A percentile compares a stretch with the other conserved stretches of the same genome.
These are phyloP conservation scores for Carex cristatella DNA, from an alignment of 176 grass and related monocot species.

Conservation along the genomic window DNA sequence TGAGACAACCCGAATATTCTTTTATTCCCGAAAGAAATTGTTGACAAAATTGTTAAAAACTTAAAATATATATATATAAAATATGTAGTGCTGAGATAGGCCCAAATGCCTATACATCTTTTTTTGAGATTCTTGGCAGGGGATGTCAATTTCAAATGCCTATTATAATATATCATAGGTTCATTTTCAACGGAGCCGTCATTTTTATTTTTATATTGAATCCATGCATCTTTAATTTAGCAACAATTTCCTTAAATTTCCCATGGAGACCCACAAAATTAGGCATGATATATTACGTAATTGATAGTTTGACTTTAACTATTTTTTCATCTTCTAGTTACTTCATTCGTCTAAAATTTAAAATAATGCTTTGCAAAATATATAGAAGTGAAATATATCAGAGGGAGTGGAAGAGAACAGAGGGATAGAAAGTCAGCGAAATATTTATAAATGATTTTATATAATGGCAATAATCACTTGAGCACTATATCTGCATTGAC, in stretches of 20 bases:
- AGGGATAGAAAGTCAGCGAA: neutral
- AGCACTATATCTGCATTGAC: neutral
- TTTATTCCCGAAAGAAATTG: neutral
- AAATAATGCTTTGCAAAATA: neutral
- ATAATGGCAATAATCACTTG: neutral
- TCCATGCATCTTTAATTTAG: neutral
- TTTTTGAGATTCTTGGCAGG: too few species aligned
- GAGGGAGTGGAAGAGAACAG: neutral
- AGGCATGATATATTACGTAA: neutral
- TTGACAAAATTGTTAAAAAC: constrained; percentile 3
- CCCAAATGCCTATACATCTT: neutral
- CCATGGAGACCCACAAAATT: neutral
- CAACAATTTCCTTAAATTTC: neutral
- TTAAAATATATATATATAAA: neutral
- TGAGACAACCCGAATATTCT: neutral
- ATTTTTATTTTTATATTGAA: neutral
- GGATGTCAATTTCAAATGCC: too few species aligned
- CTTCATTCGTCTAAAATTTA: neutral
- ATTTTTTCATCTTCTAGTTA: neutral
- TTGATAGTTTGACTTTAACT: constrained; percentile 3
- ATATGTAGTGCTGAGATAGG: neutral
- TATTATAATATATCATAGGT: neutral
- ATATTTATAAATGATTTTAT: neutral
- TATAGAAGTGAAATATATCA: neutral
- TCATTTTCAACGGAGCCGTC: neutral